Evolutionary conservation across 768 basidiomycete genomes (phyloP).

Genomic region (Termitomyces sp.): DNA sequence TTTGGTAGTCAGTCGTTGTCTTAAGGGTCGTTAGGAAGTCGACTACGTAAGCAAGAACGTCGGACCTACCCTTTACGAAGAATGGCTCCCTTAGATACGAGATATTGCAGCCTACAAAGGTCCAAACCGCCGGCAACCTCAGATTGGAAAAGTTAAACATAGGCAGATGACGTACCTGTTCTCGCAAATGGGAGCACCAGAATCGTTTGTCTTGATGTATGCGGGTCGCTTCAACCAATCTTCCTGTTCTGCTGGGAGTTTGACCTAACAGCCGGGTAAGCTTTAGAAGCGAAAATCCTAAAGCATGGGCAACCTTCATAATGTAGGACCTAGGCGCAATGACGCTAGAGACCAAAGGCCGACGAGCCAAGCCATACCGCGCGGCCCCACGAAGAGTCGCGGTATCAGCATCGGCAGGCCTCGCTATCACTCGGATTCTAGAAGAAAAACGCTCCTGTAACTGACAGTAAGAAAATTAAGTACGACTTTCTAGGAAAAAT

Average conservation of each 20-base stretch:
- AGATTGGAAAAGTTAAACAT: constrained; percentile 13
- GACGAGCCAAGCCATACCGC: constrained; percentile 74
- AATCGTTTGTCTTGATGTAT: constrained; percentile 75
- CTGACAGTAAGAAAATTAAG: constrained; percentile 7
- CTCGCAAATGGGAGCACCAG: constrained; percentile 74
- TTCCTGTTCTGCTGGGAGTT: constrained; percentile 81
- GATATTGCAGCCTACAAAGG: constrained; percentile 70
- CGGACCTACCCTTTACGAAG: constrained; percentile 70
- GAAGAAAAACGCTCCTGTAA: constrained; percentile 57
- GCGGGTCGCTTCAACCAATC: constrained; percentile 83
- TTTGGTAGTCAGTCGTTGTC: constrained; percentile 77
- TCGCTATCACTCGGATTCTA: constrained; percentile 68
- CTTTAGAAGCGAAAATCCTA: background rate
- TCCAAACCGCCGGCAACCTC: constrained; percentile 11
- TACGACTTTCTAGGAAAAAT: constrained; percentile 2
- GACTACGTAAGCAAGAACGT: constrained; percentile 14
- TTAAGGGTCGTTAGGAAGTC: constrained; percentile 21
- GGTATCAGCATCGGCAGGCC: constrained; percentile 84
- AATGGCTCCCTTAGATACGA: constrained; percentile 84
- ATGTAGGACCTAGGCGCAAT: constrained; percentile 81
- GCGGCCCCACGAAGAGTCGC: constrained; percentile 88
- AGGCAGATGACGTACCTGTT: constrained; percentile 51
- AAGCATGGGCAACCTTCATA: constrained; percentile 58
- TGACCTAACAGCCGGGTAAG: constrained; percentile 45
- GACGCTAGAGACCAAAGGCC: constrained; percentile 73